Evolutionary conservation across 2,329 filamentous ascomycete genomes (phyloP), one percentile per base, ranked within the genome.

Genomic region (Didymella keratinophila): DNA sequence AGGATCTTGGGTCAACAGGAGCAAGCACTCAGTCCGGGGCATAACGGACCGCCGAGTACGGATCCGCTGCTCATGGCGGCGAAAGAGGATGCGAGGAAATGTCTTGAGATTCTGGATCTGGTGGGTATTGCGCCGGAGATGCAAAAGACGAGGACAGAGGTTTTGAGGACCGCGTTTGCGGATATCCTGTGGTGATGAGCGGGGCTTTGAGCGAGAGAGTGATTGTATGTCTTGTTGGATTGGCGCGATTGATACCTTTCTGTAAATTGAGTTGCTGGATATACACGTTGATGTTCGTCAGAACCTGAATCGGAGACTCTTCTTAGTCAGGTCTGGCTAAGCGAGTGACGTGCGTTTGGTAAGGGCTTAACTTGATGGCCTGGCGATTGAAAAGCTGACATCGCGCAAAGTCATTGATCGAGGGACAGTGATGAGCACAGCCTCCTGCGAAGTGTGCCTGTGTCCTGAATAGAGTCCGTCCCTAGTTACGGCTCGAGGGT

Each of bases 91-190:
- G 77, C 80, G 5, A 64, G 71, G 7, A 73, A 74, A 16, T 81
- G 80, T 70, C 69, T 83, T 7, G 76, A 81, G 20, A 79, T 83
- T 11, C 67, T 83, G 55, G 79, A 82, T 55, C 47, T 77, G 11
- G 75, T 78, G 0, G 79, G 79, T 30, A 78, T 76, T 14, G 78
- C 76, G 34, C 72, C 79, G 2, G 80, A 82, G 63, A 81, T 82
- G 78, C 80, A 80, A 60, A 79, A 79, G 67, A 81, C 80, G 52
- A 71, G 80, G 57, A 81, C 78, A 7, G 78, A 80, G 27, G 80
- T 81, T 9, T 65, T 83, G 56, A 71, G 77, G 48, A 78, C 77
- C 30, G 80, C 79, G 0, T 81, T 79, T 64, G 73, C 78, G 58
- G 75, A 76, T 54, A 78, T 79, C 28, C 34, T 67, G 16, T 78